Percentiles rank a stretch among this genome's conserved stretches.
phyloP scores from a whole-genome alignment of 768 basidiomycete genomes.

The Leucogyrophana mollusca region DNA sequence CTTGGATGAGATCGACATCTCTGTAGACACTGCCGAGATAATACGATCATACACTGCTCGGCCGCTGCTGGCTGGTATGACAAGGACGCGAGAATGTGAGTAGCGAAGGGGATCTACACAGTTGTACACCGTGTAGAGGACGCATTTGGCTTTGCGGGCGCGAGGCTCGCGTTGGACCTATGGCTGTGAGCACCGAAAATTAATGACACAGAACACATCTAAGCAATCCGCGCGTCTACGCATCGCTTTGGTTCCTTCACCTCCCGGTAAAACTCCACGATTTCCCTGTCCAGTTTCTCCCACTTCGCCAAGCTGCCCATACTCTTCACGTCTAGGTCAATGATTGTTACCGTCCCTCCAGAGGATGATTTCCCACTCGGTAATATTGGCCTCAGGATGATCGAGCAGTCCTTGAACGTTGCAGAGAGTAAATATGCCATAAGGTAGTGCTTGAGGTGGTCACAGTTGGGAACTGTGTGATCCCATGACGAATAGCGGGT shows the following conservation, averaged over 20 bases:
- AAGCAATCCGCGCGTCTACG: conserved; percentile 9
- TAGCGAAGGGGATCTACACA: too few relatives aligned
- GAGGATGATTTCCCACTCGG: conserved; percentile 26
- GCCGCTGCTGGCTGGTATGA: too few relatives aligned
- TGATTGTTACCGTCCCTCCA: conserved; percentile 54
- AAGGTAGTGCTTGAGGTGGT: conserved; percentile 58
- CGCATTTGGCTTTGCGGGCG: too few relatives aligned
- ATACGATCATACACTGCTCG: too few relatives aligned
- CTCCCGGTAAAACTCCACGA: conserved; percentile 46
- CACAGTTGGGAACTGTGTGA: conserved; percentile 37
- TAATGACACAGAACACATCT: too few relatives aligned
- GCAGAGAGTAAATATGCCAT: conserved; percentile 85
- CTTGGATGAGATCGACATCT: too few relatives aligned
- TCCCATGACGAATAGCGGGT: conserved; percentile 31
- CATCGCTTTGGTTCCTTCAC: conserved; percentile 14
- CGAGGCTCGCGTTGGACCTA: too few relatives aligned
- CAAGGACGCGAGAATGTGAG: too few relatives aligned
- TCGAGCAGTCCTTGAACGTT: conserved; percentile 95
- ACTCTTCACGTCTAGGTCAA: conserved; percentile 87
- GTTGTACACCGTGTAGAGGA: too few relatives aligned
- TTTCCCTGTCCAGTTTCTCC: conserved; percentile 69
- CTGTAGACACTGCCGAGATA: too few relatives aligned
- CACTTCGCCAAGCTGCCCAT: conserved; percentile 64
- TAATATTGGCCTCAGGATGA: conserved; percentile 43
- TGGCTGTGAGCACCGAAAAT: too few relatives aligned